Conservation (phyloP, 1,139 yeast genomes). For the Spencermartinsiella ligniputridi region DNA sequence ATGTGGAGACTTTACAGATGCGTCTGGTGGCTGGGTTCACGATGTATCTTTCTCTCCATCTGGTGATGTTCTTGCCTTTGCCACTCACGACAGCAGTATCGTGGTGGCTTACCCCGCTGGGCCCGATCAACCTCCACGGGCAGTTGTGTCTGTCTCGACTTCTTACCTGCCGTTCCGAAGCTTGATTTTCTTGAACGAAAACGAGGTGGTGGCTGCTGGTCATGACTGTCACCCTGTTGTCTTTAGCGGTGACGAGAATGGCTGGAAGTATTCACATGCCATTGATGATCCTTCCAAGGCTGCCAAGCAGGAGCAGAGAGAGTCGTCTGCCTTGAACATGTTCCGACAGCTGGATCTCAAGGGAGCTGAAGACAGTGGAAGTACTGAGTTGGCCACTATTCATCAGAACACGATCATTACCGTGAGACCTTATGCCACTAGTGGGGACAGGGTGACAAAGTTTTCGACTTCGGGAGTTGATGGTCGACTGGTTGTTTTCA, state of each 20-base stretch:
- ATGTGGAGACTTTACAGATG: constrained; percentile 75
- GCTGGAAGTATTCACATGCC: constrained; percentile 63
- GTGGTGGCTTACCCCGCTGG: constrained; percentile 74
- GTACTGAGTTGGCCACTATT: constrained; percentile 61
- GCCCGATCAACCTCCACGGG: constrained; percentile 54
- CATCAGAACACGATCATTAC: constrained; percentile 89
- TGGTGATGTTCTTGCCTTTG: constrained; percentile 76
- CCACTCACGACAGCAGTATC: constrained; percentile 71
- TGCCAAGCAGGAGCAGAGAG: constrained; percentile 51
- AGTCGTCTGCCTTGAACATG: constrained; percentile 87
- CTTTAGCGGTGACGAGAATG: constrained; percentile 62
- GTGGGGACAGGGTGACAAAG: constrained; percentile 43
- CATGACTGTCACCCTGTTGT: constrained; percentile 89
- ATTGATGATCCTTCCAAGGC: constrained; percentile 57
- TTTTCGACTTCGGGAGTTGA: constrained; percentile 80
- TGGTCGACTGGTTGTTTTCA: constrained; percentile 76
- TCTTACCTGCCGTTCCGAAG: constrained; percentile 79
- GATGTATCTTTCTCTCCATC: constrained; percentile 82
- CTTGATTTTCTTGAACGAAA: constrained; percentile 61
- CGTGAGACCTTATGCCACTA: constrained; percentile 45
- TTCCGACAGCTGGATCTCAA: constrained; percentile 93
- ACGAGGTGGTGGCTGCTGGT: constrained; percentile 80
- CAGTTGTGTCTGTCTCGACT: constrained; percentile 51
- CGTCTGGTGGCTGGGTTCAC: constrained; percentile 88
- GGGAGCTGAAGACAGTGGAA: constrained; percentile 57